Percentiles rank a stretch among this genome's conserved stretches.
These are phyloP conservation scores for Lasiodiplodia sp. DNA, from an alignment of 2,329 filamentous ascomycete species.

Conservation along the genomic window DNA sequence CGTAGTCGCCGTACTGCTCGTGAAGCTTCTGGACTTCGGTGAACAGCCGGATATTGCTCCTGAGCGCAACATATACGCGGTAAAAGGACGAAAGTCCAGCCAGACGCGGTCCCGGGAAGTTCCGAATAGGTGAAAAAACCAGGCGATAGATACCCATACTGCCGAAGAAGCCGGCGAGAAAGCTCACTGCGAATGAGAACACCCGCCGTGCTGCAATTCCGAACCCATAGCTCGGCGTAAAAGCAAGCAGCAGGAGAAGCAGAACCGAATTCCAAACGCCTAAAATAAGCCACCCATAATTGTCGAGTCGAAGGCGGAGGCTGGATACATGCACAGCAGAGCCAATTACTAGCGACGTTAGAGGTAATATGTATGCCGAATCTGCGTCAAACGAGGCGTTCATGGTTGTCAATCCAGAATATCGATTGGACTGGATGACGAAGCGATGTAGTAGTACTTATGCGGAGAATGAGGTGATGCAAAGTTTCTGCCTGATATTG, in stretches of 20 bases:
- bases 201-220: not conserved
- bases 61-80: not conserved
- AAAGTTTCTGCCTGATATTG: too few relatives aligned
- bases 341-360: not conserved
- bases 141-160: constrained; percentile 51
- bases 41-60: not conserved
- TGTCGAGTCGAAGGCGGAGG: not conserved
- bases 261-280: not conserved
- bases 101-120: constrained; percentile 30
- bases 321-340: not conserved
- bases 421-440: too few relatives aligned
- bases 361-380: not conserved
- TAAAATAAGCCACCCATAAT: not conserved
- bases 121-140: constrained; percentile 49
- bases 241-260: not conserved
- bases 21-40: constrained; percentile 25
- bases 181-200: not conserved
- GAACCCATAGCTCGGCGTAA: not conserved
- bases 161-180: constrained; percentile 30
- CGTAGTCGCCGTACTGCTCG: constrained; percentile 28
- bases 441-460: too few relatives aligned
- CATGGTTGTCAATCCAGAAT: too few relatives aligned
- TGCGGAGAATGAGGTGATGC: too few relatives aligned
- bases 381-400: too few relatives aligned
- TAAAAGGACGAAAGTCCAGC: constrained; percentile 24